Base-by-base conservation (phyloP, 2,329 filamentous ascomycete species). In the Botryotinia calthae region DNA sequence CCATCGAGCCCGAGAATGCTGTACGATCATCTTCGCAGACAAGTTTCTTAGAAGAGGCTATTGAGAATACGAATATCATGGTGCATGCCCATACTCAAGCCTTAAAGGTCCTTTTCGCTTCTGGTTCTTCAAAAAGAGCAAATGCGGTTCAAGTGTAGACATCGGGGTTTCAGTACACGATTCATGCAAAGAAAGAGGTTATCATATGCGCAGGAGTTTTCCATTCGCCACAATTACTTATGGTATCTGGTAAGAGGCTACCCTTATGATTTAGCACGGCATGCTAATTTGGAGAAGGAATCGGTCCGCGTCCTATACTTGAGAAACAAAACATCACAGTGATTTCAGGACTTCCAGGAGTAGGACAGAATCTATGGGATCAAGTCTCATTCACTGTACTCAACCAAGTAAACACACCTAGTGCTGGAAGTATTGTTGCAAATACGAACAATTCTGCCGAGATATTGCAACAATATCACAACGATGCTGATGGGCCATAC, bases 351-450 rank as follows among this genome's bases (percentile, higher is more conserved):
- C 81, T 85, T 2, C 84, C 83, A 0, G 86, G 86, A 2, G 86
- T 88, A 1, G 87, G 86, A 6, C 81, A 86, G 75, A 84, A 85
- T 72, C 81, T 87, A 16, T 68, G 44, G n/a, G 71, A 72, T n/a
- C 71, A 69, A 67, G 18, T 61, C 1, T 76, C 76, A n/a, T 73
- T 74, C 48, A 46, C 67, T 25, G 64, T 61, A n/a, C 34, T 48
- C 16, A 73, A 74, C 16, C 61, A 64, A 61, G 69, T 76, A 20
- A 71, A 72, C 28, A 59, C 68, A 18, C 25, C 40, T 6, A 74
- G 31, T 48, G 58, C 68, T 28, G 58, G 56, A 28, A 70, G 68
- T 18, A 70, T 70, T 28, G 34, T 64, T 28, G 44, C 68, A 18
- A 31, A 70, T 22, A 31, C n/a, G 4, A 25, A 37, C 20, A 48